These are phyloP conservation scores for Laetiporus sulphureus DNA, from an alignment of 1,284 basidiomycete genomes.

Conservation along the genomic window DNA sequence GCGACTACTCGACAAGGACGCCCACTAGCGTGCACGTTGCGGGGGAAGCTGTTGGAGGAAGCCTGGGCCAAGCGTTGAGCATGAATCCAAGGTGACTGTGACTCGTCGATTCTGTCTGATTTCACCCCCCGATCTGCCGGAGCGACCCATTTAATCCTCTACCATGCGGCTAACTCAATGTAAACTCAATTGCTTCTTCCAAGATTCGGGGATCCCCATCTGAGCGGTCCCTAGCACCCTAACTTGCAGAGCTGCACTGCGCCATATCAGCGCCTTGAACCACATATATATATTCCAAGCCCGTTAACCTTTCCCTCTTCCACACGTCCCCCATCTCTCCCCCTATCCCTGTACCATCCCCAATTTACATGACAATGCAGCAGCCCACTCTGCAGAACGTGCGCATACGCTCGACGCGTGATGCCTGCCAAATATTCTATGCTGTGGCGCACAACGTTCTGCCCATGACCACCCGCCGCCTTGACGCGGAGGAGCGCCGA, in stretches of 20 bases:
- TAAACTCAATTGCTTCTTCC: conserved; percentile 28
- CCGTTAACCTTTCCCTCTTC: conserved; percentile 12
- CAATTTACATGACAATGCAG: conserved; percentile 34
- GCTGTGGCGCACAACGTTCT: conserved; percentile 62
- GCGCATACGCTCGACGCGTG: conserved; percentile 68
- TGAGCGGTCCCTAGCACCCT: conserved; percentile 18
- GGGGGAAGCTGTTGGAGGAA: neutral
- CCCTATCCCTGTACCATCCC: conserved; percentile 8
- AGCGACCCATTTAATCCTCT: conserved; percentile 15
- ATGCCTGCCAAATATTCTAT: conserved; percentile 73
- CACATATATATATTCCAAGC: conserved; percentile 16
- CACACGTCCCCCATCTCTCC: conserved; percentile 12
- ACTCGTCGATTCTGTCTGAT: conserved; percentile 7
- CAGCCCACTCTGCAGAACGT: conserved; percentile 67
- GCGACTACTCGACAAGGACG: too few species aligned
- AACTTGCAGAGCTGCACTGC: conserved; percentile 10
- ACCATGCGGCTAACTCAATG: conserved; percentile 20
- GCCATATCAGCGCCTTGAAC: conserved; percentile 15
- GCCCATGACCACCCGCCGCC: conserved; percentile 69
- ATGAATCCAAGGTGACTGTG: conserved; percentile 2
- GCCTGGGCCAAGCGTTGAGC: neutral
- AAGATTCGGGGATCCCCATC: conserved; percentile 30
- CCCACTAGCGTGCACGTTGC: neutral
- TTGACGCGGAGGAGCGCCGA: conserved; percentile 64
- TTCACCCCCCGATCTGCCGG: conserved; percentile 21